Percentiles rank a stretch among this genome's conserved stretches.
Conservation (phyloP, 768 basidiomycete species). For the Lactarius deliciosus region DNA sequence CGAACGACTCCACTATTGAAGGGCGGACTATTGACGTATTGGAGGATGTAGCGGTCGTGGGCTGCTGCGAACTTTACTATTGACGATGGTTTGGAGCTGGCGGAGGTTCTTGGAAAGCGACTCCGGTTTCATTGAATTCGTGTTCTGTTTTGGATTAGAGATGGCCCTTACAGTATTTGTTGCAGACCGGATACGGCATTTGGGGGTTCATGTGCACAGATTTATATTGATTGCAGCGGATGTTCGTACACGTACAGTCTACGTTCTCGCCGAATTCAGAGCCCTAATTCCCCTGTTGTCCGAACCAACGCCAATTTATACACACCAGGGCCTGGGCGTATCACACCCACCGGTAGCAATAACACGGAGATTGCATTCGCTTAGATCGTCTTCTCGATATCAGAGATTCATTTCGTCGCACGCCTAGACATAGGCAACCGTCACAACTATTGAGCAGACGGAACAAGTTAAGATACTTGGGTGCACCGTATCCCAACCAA, state of each 20-base stretch:
- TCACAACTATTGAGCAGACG: neutral
- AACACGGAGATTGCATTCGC: neutral
- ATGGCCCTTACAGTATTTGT: neutral
- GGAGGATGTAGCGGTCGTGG: conserved; percentile 35
- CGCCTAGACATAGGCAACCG: neutral
- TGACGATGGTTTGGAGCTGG: conserved; percentile 32
- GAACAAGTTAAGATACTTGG: neutral
- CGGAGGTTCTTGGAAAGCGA: conserved; percentile 32
- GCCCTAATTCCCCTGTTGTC: neutral
- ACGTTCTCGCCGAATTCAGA: neutral
- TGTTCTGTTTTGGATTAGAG: neutral
- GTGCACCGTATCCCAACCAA: neutral
- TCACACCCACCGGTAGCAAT: neutral
- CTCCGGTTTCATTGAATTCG: conserved; percentile 24
- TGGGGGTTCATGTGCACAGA: neutral
- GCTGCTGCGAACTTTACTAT: conserved; percentile 34
- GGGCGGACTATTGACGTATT: conserved; percentile 29
- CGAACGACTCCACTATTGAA: conserved; percentile 35
- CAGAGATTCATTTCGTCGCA: neutral
- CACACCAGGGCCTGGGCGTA: neutral
- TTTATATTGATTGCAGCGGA: neutral
- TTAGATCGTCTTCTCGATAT: neutral
- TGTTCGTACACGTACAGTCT: neutral
- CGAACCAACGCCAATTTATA: neutral
- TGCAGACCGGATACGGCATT: neutral